Conservation (phyloP, 2,329 filamentous ascomycete genomes). For the Huntiella savannae region DNA sequence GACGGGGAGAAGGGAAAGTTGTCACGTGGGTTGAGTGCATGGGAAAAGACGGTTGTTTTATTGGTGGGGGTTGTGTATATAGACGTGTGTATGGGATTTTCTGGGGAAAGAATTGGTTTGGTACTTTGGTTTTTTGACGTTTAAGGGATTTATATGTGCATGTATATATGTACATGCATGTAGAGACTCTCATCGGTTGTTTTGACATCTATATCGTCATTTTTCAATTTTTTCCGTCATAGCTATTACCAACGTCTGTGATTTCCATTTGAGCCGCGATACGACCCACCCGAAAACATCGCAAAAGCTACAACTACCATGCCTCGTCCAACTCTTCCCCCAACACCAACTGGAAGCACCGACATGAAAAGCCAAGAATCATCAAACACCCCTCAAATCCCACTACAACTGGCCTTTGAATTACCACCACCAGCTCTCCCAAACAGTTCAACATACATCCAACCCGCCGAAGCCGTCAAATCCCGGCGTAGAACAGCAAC, state of each 20-base stretch:
- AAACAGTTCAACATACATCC: slow-evolving; percentile 19
- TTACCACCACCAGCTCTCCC: slow-evolving; percentile 57
- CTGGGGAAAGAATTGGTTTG: too few species aligned
- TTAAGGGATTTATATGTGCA: not conserved
- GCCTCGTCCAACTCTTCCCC: slow-evolving; percentile 47
- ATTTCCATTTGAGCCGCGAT: not conserved
- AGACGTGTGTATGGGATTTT: too few species aligned
- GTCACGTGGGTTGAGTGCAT: too few species aligned
- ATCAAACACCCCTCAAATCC: slow-evolving; percentile 33
- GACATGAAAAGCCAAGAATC: slow-evolving; percentile 60
- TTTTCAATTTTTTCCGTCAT: not conserved
- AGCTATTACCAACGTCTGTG: not conserved
- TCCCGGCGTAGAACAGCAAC: slow-evolving; percentile 32
- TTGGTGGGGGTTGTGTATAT: too few species aligned
- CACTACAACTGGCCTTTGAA: slow-evolving; percentile 49
- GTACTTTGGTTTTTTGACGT: not conserved
- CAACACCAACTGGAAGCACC: slow-evolving; percentile 61
- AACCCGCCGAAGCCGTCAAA: slow-evolving; percentile 32
- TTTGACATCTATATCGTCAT: not conserved
- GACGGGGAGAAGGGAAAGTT: too few species aligned
- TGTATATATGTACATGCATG: not conserved
- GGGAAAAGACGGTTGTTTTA: too few species aligned
- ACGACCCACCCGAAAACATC: not conserved
- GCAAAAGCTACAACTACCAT: slow-evolving; percentile 22
- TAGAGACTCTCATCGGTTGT: not conserved